Evolutionary conservation across 2,329 filamentous ascomycete species (phyloP).

Genomic region (Ophiostoma novo-ulmi): DNA sequence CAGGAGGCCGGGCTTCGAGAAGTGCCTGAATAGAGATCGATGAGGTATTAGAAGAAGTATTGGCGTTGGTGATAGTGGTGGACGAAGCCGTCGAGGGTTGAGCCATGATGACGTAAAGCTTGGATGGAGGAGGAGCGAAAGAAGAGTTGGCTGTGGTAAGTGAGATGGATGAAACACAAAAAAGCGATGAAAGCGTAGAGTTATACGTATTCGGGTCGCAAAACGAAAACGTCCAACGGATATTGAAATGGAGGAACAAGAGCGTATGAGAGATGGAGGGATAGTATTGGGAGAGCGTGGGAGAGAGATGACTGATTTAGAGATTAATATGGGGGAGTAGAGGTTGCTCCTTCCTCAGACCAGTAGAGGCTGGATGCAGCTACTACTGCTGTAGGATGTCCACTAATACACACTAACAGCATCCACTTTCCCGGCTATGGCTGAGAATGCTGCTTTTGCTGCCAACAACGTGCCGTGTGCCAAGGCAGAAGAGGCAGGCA

Average conservation of each 20-base stretch:
- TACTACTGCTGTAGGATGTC: not conserved
- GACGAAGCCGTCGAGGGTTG: conserved; percentile 25
- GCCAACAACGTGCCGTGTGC: conserved; percentile 13
- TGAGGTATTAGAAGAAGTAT: conserved; percentile 26
- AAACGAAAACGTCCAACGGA: not conserved
- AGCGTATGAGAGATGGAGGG: not conserved
- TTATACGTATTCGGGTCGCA: not conserved
- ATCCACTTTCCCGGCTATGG: conserved; percentile 5
- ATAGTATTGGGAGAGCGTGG: not conserved
- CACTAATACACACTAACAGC: not conserved
- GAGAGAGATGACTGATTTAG: not conserved
- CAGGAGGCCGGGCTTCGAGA: conserved; percentile 46
- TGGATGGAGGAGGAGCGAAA: not conserved
- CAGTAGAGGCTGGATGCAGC: not conserved
- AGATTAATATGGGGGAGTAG: too few relatives aligned
- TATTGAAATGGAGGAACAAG: not conserved
- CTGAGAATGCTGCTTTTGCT: not conserved
- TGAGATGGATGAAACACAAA: not conserved
- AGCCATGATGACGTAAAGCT: conserved; percentile 16
- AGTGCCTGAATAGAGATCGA: conserved; percentile 44
- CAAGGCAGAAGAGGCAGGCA: conserved; percentile 18
- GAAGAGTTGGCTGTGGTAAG: not conserved
- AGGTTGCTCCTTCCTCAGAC: not conserved
- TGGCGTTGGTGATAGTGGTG: conserved; percentile 24
- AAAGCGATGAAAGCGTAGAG: not conserved